Base-by-base conservation (phyloP, 164 flowering plant species). In the Annona squamosa region DNA sequence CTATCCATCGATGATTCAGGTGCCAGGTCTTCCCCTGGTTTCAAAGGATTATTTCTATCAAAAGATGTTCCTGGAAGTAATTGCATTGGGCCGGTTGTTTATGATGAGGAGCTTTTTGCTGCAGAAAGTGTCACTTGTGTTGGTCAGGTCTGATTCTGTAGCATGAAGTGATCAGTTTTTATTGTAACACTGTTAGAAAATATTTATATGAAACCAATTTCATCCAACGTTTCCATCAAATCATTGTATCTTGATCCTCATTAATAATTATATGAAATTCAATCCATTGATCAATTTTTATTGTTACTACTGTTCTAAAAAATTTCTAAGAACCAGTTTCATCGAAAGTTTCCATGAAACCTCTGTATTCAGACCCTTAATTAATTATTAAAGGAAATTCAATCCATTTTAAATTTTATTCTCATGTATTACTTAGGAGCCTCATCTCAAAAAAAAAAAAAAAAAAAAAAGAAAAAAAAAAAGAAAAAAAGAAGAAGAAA, bases 21-120 rank as follows among this genome's bases (percentile, higher is more conserved):
- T 73, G 96, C 93, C 48, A 91, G 77, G 73, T 76, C 84, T 63
- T 87, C 87, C 12, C 89, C 94, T 65, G 99, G 99, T n/a, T 86
- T 87, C 84, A 90, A 79, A 46, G 97, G 97, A n/a, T 76, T 89
- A 59, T 95, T 86, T 78, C 76, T 83, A 26, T 86, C 93, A 43
- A 91, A 91, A 77, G 94, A 92, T 80, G 81, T 93, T 10, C 99
- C 98, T 12, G 96, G 91, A 65, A 75, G 76, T 72, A 91, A 91
- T 76, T 68, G 46, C 7, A 81, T 87, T 78, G 99, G 99, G 46
- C 87, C 98, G 44, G 84, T 85, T 63, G 69, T 92, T 79, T 6
- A 68, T 18, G 99, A 95, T 70, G 99, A 95, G 78, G 98, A 92
- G 74, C 79, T 93, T 73, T 91, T 91, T 86, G 98, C 98, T 76